These are phyloP conservation scores for Grammothele lineata DNA, from an alignment of 768 basidiomycete species.

Conservation along the genomic window DNA sequence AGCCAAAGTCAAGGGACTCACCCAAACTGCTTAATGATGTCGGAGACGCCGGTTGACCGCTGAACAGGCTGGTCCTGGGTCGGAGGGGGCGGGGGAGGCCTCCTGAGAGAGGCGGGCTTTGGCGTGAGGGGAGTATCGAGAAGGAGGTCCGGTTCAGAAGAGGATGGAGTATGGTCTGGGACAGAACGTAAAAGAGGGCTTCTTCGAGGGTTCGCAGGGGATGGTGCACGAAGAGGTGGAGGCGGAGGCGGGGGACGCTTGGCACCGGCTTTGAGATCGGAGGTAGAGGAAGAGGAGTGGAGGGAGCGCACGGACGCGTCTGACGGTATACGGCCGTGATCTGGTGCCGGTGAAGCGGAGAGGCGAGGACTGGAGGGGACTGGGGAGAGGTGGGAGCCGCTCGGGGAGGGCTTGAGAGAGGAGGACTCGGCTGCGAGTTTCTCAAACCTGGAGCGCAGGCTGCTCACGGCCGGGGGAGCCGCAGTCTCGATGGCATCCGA, in stretches of 20 bases:
- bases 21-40: constrained; percentile 43
- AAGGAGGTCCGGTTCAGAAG: constrained; percentile 5
- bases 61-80: constrained; percentile 4
- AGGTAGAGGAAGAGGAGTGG: constrained; percentile 47
- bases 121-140: background rate
- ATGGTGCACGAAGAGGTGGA: constrained; percentile 49
- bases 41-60: constrained; percentile 30
- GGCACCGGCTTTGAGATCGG: constrained; percentile 42
- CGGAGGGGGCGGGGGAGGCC: constrained; percentile 16
- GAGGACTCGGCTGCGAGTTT: constrained; percentile 47
- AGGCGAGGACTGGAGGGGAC: constrained; percentile 27
- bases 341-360: constrained; percentile 36
- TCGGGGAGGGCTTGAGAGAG: constrained; percentile 10
- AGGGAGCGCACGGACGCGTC: constrained; percentile 30
- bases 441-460: constrained; percentile 68
- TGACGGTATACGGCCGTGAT: constrained; percentile 20
- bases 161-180: constrained; percentile 27
- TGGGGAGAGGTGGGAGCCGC: constrained; percentile 3
- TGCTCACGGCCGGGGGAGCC: constrained; percentile 61
- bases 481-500: constrained; percentile 44
- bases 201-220: constrained; percentile 38
- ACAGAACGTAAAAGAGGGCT: constrained; percentile 53
- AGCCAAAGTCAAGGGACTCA: too few species aligned
- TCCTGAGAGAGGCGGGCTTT: constrained; percentile 5
- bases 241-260: constrained; percentile 52